phyloP scores from a whole-genome alignment of 2,329 filamentous ascomycete species.

The Kalaharituber pfeilii region DNA sequence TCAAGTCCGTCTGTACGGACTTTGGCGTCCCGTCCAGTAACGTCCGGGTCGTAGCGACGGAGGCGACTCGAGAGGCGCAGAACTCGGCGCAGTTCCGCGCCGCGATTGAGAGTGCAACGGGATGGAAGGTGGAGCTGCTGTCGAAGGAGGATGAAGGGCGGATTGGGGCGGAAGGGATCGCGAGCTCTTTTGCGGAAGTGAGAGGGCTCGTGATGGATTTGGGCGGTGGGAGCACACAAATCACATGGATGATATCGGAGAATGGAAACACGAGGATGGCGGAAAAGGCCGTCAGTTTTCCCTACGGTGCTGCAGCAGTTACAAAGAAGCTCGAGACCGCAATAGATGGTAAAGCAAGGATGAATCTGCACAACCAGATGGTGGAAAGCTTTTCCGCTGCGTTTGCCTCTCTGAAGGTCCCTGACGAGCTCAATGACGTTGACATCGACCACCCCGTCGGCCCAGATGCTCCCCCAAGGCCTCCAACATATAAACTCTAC shows the following conservation, averaged over 20 bases:
- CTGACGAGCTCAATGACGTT: slow-evolving; percentile 31
- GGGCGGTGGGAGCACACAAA: slow-evolving; percentile 56
- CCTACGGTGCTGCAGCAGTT: slow-evolving; percentile 52
- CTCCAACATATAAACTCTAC: slow-evolving; percentile 48
- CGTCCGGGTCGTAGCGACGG: slow-evolving; percentile 65
- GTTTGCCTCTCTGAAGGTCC: slow-evolving; percentile 40
- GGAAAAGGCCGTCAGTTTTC: slow-evolving; percentile 43
- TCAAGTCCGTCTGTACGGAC: slow-evolving; percentile 51
- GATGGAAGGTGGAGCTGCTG: slow-evolving; percentile 53
- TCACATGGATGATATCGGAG: slow-evolving; percentile 45
- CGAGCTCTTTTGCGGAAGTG: slow-evolving; percentile 53
- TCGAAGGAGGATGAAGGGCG: slow-evolving; percentile 66
- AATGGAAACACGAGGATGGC: slow-evolving; percentile 36
- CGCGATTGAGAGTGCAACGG: slow-evolving; percentile 45
- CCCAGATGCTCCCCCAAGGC: slow-evolving; percentile 21
- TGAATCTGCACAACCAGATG: slow-evolving; percentile 38
- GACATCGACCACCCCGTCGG: background rate
- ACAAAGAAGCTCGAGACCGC: slow-evolving; percentile 34
- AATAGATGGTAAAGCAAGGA: slow-evolving; percentile 31
- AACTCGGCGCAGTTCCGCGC: slow-evolving; percentile 54
- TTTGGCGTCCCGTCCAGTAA: slow-evolving; percentile 49
- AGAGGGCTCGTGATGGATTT: slow-evolving; percentile 72
- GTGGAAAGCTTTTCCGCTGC: slow-evolving; percentile 40
- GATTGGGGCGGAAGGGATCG: slow-evolving; percentile 67
- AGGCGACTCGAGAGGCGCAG: slow-evolving; percentile 64